A percentile compares a stretch with the other conserved stretches of the same genome.
These are phyloP conservation scores for Kodamaea ohmeri DNA, from an alignment of 1,139 yeast genomes.

Conservation along the genomic window DNA sequence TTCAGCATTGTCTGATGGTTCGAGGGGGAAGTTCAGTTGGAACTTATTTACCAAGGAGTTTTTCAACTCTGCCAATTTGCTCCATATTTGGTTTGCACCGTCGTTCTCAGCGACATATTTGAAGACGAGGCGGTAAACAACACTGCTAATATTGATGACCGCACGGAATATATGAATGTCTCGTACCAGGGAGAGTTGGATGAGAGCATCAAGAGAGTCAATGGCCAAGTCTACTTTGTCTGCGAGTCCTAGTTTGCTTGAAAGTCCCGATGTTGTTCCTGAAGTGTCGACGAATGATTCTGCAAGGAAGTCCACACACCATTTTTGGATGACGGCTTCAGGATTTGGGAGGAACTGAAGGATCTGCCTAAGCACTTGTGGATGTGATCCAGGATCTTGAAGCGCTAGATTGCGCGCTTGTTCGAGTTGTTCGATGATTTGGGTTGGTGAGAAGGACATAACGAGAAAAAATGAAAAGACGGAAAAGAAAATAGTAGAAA, in stretches of 20 bases:
- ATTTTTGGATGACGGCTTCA: slow-evolving; percentile 35
- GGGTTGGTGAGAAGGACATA: slow-evolving; percentile 17
- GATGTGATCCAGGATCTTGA: slow-evolving; percentile 43
- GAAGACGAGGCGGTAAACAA: slow-evolving; percentile 41
- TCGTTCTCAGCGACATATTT: slow-evolving; percentile 43
- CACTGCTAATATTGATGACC: slow-evolving; percentile 34
- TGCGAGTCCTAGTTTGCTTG: slow-evolving; percentile 15
- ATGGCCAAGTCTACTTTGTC: slow-evolving; percentile 44
- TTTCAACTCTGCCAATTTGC: slow-evolving; percentile 42
- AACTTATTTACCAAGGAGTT: slow-evolving; percentile 28
- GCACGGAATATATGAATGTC: slow-evolving; percentile 32
- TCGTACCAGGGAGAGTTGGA: slow-evolving; percentile 26
- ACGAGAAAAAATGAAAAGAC: slow-evolving; percentile 1
- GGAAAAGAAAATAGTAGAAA: background rate
- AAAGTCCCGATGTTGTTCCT: slow-evolving; percentile 22
- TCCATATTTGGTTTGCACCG: slow-evolving; percentile 44
- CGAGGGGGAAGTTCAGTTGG: slow-evolving; percentile 40
- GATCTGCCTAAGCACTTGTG: slow-evolving; percentile 54
- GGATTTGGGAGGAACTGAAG: slow-evolving; percentile 40
- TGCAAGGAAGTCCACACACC: slow-evolving; percentile 48
- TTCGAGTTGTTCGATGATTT: slow-evolving; percentile 39
- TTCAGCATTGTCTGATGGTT: slow-evolving; percentile 46
- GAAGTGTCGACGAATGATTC: slow-evolving; percentile 37
- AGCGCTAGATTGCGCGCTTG: slow-evolving; percentile 53
- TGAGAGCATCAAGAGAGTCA: slow-evolving; percentile 37